Percentiles rank a stretch among this genome's conserved stretches.
Conservation (phyloP, 257 asterid species). For the Salvia hispanica region DNA sequence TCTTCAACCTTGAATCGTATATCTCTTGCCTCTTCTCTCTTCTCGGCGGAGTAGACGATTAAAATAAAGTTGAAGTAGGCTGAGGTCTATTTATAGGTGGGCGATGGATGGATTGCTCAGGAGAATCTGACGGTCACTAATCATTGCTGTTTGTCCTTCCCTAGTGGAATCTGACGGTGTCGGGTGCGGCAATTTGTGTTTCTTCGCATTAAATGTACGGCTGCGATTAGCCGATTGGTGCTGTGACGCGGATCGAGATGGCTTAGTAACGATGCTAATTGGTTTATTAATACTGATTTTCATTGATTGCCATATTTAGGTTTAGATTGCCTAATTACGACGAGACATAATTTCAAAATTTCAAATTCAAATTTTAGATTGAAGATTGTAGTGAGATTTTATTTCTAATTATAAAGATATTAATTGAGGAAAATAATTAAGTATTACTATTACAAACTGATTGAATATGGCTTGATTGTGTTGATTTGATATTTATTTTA, state of each 20-base stretch:
- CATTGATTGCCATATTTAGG: too few relatives aligned
- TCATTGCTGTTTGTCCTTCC: constrained; percentile 34
- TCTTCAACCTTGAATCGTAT: background rate
- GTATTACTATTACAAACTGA: too few relatives aligned
- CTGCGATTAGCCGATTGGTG: constrained; percentile 34
- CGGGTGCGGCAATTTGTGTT: constrained; percentile 49
- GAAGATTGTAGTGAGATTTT: too few relatives aligned
- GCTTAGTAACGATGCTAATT: constrained; percentile 32
- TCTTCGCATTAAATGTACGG: constrained; percentile 50
- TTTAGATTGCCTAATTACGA: too few relatives aligned
- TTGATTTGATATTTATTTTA: too few relatives aligned
- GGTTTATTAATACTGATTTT: constrained; percentile 33
- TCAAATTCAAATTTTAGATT: too few relatives aligned
- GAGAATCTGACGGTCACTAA: background rate
- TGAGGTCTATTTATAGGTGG: too few relatives aligned
- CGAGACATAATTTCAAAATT: too few relatives aligned
- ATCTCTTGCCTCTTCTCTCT: background rate
- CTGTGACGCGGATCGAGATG: constrained; percentile 46
- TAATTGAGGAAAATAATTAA: too few relatives aligned
- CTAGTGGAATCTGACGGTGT: constrained; percentile 51
- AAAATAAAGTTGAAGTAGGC: constrained; percentile 16
- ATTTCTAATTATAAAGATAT: too few relatives aligned
- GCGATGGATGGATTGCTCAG: too few relatives aligned
- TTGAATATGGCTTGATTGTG: too few relatives aligned
- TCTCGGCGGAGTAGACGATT: constrained; percentile 15